These are phyloP conservation scores for Fraxinus excelsior DNA, from an alignment of 257 asterid species.

Conservation along the genomic window DNA sequence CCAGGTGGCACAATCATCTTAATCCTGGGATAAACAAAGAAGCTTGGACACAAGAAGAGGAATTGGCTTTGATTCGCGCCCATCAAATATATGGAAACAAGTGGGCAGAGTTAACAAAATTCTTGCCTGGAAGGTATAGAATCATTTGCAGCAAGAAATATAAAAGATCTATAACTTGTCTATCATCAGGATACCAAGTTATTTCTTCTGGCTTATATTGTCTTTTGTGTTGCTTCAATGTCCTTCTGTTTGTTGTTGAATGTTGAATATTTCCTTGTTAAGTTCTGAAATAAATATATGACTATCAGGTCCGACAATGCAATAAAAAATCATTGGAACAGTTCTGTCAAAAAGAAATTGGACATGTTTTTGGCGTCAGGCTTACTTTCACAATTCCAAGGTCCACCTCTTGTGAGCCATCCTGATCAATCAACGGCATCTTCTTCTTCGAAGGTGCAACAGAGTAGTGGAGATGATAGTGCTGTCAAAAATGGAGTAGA, in stretches of 20 bases:
- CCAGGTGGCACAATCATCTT: slow-evolving; percentile 98
- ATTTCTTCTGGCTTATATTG: slow-evolving; percentile 11
- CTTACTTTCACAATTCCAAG: slow-evolving; percentile 75
- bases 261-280: slow-evolving; percentile 5
- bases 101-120: slow-evolving; percentile 95
- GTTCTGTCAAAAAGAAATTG: slow-evolving; percentile 92
- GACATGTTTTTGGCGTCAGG: slow-evolving; percentile 89
- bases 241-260: background rate
- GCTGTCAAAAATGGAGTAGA: slow-evolving; percentile 48
- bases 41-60: slow-evolving; percentile 98
- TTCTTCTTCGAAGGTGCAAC: slow-evolving; percentile 70
- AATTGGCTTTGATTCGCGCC: slow-evolving; percentile 77
- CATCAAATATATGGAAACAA: slow-evolving; percentile 91
- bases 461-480: slow-evolving; percentile 73
- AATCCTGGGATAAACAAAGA: slow-evolving; percentile 89
- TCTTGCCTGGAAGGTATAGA: slow-evolving; percentile 88
- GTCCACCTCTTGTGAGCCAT: slow-evolving; percentile 51
- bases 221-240: no score
- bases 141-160: slow-evolving; percentile 21
- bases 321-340: slow-evolving; percentile 91
- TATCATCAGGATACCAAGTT: slow-evolving; percentile 13
- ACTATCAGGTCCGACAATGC: slow-evolving; percentile 86
- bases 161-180: slow-evolving; percentile 16
- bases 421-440: slow-evolving; percentile 54
- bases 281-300: slow-evolving; percentile 26